phyloP scores from a whole-genome alignment of 768 basidiomycete genomes.

The Termitomyces sp. region DNA sequence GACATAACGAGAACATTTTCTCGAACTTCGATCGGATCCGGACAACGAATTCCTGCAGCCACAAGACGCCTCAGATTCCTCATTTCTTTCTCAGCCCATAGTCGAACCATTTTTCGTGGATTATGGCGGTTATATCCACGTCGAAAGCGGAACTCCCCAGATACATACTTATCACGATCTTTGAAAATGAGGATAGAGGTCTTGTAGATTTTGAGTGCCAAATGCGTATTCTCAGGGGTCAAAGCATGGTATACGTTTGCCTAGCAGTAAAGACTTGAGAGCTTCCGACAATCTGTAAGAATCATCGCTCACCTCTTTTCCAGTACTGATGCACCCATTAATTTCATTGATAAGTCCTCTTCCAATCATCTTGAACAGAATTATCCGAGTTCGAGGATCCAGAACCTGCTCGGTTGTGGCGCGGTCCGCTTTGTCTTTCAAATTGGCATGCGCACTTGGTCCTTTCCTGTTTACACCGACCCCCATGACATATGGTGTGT shows the following conservation, averaged over 20 bases:
- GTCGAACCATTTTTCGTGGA: conserved; percentile 95
- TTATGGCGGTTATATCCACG: conserved; percentile 85
- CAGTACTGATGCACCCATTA: conserved; percentile 95
- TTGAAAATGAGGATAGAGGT: conserved; percentile 98
- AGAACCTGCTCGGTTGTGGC: conserved; percentile 97
- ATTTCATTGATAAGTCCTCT: conserved; percentile 83
- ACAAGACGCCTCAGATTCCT: conserved; percentile 85
- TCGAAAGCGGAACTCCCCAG: conserved; percentile 93
- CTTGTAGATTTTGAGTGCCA: conserved; percentile 97
- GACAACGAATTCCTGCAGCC: conserved; percentile 80
- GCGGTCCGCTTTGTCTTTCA: conserved; percentile 94
- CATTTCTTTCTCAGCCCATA: conserved; percentile 99
- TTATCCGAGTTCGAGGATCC: conserved; percentile 90
- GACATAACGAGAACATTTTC: conserved; percentile 97
- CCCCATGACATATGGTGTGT: conserved; percentile 60
- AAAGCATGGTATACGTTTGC: conserved; percentile 97
- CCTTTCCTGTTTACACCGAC: conserved; percentile 91
- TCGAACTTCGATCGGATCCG: conserved; percentile 87
- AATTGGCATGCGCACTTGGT: conserved; percentile 78
- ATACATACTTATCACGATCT: conserved; percentile 94
- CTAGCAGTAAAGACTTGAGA: conserved; percentile 31
- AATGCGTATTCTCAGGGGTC: conserved; percentile 45
- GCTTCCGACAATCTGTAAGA: background rate
- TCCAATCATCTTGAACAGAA: conserved; percentile 95
- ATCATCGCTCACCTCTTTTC: conserved; percentile 74